Base-by-base conservation (phyloP, 2,329 filamentous ascomycete species). In the Leptosphaerulina australis region DNA sequence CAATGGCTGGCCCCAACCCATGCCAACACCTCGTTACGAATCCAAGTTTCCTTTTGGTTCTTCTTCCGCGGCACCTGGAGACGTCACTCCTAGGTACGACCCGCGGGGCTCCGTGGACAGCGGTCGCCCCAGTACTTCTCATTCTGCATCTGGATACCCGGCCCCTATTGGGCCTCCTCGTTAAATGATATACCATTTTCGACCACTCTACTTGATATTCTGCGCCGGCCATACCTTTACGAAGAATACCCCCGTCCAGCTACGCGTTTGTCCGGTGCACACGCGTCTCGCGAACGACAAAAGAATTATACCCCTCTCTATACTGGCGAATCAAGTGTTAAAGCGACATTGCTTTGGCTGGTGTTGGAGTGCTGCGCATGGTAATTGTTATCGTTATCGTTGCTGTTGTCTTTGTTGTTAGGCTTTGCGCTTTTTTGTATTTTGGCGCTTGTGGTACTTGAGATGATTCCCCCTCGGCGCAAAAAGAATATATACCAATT, bases 121-220 rank as follows among this genome's bases (percentile, higher is more conserved):
- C 80, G 91, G 91, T 74, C 89, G 91, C 72, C 91, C 91, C 74
- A 93, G 89, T 70, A 96, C 91, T 80, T 94, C 91, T 80, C 89
- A 96, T 87, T 96, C 91, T 83, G 89, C 88, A 88, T 93, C 90
- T 85, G 90, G 90, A 91, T 94, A 94, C 89, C 89, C 91, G 83
- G 90, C 86, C 81, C 89, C 88, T 63, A 88, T 91, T 82, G 90
- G 89, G 82, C 88, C 89, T 84, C 91, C 88, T 81, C 90, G 90
- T 88, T 93, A 88, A 86, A 68, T 66, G 65, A 71, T 70, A 72
- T 61, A 69, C 65, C 62, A 65, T 63, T 68, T 67, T 59, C 64
- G 58, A 65, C 55, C 55, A 41, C 41, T 51, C 48, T 60, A 59
- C 59, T 59, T 62, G 57, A 60, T 64, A 64, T 61, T 62, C 63